Percentiles rank a stretch among this genome's conserved stretches.
phyloP scores from a whole-genome alignment of 1,139 yeast species.

The Nematodospora anomalae region DNA sequence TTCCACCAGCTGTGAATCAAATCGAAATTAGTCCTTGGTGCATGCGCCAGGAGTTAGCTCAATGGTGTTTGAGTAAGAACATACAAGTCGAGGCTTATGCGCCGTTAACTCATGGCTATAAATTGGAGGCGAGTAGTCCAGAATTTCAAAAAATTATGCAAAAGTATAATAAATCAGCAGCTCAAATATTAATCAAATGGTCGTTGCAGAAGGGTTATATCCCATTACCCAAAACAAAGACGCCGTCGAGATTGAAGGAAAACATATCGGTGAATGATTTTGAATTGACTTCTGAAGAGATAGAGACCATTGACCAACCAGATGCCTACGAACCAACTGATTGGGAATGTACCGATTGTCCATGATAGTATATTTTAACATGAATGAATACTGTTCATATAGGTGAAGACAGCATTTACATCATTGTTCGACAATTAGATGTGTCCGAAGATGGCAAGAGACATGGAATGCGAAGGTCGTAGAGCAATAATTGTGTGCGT shows the following conservation, averaged over 20 bases:
- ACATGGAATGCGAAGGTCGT: slow-evolving; percentile 2
- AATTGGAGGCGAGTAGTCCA: slow-evolving; percentile 17
- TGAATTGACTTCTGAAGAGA: slow-evolving; percentile 48
- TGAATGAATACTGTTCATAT: too few relatives aligned
- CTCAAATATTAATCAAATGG: slow-evolving; percentile 40
- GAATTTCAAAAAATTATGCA: slow-evolving; percentile 19
- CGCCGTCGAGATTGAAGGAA: slow-evolving; percentile 26
- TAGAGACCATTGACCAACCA: slow-evolving; percentile 34
- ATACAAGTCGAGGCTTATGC: slow-evolving; percentile 41
- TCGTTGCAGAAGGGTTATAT: slow-evolving; percentile 43
- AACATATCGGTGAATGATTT: slow-evolving; percentile 49
- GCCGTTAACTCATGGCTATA: slow-evolving; percentile 40
- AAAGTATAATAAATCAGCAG: slow-evolving; percentile 28
- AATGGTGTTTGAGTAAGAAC: slow-evolving; percentile 43
- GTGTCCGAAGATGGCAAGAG: slow-evolving; percentile 2
- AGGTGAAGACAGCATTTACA: not conserved
- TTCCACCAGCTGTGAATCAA: slow-evolving; percentile 61
- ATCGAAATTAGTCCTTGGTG: slow-evolving; percentile 79
- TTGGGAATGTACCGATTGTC: slow-evolving; percentile 66
- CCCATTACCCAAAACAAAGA: slow-evolving; percentile 40
- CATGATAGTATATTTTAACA: slow-evolving; percentile 26
- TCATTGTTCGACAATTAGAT: not conserved
- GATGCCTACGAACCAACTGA: slow-evolving; percentile 65
- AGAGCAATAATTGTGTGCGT: too few relatives aligned
- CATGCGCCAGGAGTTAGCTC: slow-evolving; percentile 62